Base-by-base conservation (phyloP, 2,329 filamentous ascomycete genomes). In the Diaporthe sp. region DNA sequence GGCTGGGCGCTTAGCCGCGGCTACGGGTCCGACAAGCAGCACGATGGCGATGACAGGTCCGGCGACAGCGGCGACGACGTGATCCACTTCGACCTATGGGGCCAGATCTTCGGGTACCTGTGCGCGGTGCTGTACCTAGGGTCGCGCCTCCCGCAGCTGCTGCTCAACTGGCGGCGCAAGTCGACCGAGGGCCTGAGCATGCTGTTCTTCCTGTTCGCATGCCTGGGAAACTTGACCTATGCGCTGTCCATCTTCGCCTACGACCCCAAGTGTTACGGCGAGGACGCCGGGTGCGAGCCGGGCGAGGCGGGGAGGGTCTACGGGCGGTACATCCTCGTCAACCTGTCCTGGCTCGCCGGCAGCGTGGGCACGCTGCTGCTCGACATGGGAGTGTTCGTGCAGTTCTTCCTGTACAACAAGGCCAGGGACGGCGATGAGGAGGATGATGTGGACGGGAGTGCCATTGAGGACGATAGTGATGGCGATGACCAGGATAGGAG, bases 171-270 rank as follows among this genome's bases (percentile, higher is more conserved):
- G 86, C 92, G 94, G 28, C 93, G 97, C 77, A 98, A 98, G 86
- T 96, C 93, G 58, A 98, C 96, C 1, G 96, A 98, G 74, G 97
- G 97, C 4, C 93, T 99, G 28, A 96, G 94, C 78, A 92, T 98
- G 86, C 89, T 98, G 15, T 99, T 98, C 85, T 98, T 98, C 86
- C 88, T 98, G 31, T 98, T 99, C 82, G 97, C 97, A 6, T 98
- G 96, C 82, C 91, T 98, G 8, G 97, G 97, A 2, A 99, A 99
- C 83, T 84, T 98, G 78, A 98, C 96, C 0, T 98, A 97, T 81
- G 96, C 98, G 25, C 87, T 98, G 51, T 96, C 93, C 51, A 98
- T 99, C 79, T 89, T 98, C 78, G 96, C 95, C 1, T 98, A 95
- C 81, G 94, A 96, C 75, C 95, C 96, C 0, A 86, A 89, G 42